These are phyloP conservation scores for Citrus australasica DNA, from an alignment of 345 rosid genomes.

Conservation along the genomic window DNA sequence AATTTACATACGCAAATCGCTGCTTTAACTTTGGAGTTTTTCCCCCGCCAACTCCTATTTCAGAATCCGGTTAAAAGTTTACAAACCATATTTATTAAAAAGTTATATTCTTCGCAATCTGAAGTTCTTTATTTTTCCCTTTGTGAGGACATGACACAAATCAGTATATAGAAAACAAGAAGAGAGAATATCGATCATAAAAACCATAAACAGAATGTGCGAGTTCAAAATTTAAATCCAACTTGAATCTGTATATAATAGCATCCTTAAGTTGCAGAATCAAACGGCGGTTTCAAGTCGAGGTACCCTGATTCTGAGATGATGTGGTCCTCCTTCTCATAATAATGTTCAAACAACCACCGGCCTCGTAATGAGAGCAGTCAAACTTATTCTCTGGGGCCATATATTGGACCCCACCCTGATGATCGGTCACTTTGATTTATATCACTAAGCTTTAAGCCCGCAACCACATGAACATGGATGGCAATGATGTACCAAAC, in stretches of 20 bases:
- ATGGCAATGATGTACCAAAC: slow-evolving; percentile 13
- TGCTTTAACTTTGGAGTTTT: slow-evolving; percentile 3
- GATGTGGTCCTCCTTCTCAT: slow-evolving; percentile 7
- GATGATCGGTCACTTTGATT: not conserved
- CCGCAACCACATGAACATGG: slow-evolving; percentile 14
- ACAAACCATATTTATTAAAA: not conserved
- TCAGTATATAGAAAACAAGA: not conserved
- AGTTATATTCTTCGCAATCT: not conserved
- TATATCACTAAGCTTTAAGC: not conserved
- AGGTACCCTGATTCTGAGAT: slow-evolving; percentile 1
- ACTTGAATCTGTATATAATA: not conserved
- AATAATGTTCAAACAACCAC: slow-evolving; percentile 22
- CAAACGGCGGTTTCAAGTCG: slow-evolving; percentile 5
- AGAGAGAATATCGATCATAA: not conserved
- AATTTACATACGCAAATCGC: not conserved
- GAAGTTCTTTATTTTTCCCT: not conserved
- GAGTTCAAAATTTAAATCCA: slow-evolving; percentile 11
- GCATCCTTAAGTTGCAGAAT: not conserved
- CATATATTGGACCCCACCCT: slow-evolving; percentile 8
- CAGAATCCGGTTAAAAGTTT: not conserved
- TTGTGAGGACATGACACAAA: not conserved
- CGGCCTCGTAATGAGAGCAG: slow-evolving; percentile 26
- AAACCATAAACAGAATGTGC: not conserved
- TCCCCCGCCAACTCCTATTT: not conserved
- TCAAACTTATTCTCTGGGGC: slow-evolving; percentile 24